Evolutionary conservation across 768 basidiomycete genomes (phyloP).

Genomic region (Leucocoprinus leucothites): DNA sequence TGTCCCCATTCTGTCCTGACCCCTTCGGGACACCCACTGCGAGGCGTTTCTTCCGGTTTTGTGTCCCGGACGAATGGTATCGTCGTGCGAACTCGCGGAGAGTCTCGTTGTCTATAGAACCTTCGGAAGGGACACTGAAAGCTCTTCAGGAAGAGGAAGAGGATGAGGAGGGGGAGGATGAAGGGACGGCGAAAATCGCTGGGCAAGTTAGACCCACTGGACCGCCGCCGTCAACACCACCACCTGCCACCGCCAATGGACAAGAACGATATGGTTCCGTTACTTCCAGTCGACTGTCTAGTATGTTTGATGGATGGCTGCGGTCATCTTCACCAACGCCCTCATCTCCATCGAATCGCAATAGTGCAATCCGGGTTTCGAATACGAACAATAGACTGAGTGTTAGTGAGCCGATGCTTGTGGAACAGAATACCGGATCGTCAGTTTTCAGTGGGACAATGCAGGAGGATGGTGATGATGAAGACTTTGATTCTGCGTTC

Average conservation of each 20-base stretch:
- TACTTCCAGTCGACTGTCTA: slow-evolving; percentile 61
- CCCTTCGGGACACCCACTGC: slow-evolving; percentile 37
- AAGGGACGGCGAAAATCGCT: slow-evolving; percentile 60
- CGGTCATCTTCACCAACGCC: slow-evolving; percentile 37
- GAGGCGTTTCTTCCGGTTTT: slow-evolving; percentile 52
- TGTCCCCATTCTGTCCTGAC: slow-evolving; percentile 36
- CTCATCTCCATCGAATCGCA: slow-evolving; percentile 30
- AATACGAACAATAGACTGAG: slow-evolving; percentile 55
- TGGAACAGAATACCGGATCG: slow-evolving; percentile 36
- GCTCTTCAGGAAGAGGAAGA: slow-evolving; percentile 48
- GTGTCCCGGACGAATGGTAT: slow-evolving; percentile 80
- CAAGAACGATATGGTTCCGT: slow-evolving; percentile 53
- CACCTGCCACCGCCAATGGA: slow-evolving; percentile 18
- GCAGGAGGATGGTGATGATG: slow-evolving; percentile 29
- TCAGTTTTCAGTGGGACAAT: slow-evolving; percentile 16
- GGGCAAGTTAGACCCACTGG: slow-evolving; percentile 18
- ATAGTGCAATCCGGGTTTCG: slow-evolving; percentile 27
- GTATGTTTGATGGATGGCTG: slow-evolving; percentile 66
- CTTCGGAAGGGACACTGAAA: slow-evolving; percentile 50
- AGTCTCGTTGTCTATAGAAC: slow-evolving; percentile 43
- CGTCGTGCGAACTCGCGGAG: slow-evolving; percentile 60
- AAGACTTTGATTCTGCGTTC: slow-evolving; percentile 48
- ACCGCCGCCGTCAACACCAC: slow-evolving; percentile 9
- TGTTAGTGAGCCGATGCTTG: slow-evolving; percentile 69
- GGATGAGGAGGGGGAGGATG: slow-evolving; percentile 39